Conservation (phyloP, 2,329 filamentous ascomycete species). For the Verticillium albo-atrum region DNA sequence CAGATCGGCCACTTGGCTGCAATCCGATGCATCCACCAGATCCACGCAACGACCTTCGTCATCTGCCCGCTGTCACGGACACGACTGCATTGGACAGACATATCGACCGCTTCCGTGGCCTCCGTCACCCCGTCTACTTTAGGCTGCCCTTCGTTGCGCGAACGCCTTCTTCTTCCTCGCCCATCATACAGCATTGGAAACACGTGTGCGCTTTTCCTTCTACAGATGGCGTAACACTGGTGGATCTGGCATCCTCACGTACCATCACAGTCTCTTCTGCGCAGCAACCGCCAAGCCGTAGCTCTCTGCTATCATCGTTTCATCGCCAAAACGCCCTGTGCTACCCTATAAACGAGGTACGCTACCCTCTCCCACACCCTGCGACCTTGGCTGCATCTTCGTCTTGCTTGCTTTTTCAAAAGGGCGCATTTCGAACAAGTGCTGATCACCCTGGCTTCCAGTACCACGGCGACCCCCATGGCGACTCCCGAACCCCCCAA, state of each 20-base stretch:
- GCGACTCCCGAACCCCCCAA: conserved; percentile 23
- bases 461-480: conserved; percentile 20
- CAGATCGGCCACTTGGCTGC: not conserved
- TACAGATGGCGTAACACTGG: not conserved
- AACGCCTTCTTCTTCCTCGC: not conserved
- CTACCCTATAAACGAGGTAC: not conserved
- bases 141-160: not conserved
- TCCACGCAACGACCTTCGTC: not conserved
- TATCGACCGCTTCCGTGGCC: not conserved
- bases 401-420: not conserved
- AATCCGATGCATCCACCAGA: not conserved
- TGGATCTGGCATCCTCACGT: conserved; percentile 1
- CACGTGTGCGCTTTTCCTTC: not conserved
- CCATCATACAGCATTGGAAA: not conserved
- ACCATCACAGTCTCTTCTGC: not conserved
- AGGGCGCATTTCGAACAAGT: not conserved
- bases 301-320: not conserved
- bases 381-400: not conserved
- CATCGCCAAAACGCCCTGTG: not conserved
- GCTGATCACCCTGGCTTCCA: conserved; percentile 2
- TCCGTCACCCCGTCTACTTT: not conserved
- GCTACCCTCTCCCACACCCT: not conserved
- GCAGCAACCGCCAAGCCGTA: not conserved
- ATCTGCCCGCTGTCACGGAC: not conserved
- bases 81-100: not conserved